Conservation (phyloP, 2,329 filamentous ascomycete species). For the Cadophora sp. region DNA sequence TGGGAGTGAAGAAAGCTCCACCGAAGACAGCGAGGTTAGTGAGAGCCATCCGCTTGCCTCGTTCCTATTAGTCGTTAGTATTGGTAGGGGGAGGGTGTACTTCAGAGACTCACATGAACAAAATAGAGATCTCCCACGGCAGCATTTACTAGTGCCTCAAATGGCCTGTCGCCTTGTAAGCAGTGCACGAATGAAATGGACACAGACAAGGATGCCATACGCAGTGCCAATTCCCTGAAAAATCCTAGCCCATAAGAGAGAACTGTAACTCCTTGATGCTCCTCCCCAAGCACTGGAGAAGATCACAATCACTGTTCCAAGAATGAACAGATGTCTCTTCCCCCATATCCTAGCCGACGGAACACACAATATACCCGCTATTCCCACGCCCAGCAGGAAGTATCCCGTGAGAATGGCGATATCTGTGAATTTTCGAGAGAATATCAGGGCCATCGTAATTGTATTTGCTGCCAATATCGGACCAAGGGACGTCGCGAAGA, state of each 20-base stretch:
- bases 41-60: slow-evolving; percentile 87
- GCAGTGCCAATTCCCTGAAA: slow-evolving; percentile 87
- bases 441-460: slow-evolving; percentile 74
- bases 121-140: slow-evolving; percentile 90
- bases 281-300: slow-evolving; percentile 79
- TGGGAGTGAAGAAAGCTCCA: slow-evolving; percentile 79
- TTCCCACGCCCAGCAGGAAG: slow-evolving; percentile 81
- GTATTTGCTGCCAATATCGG: slow-evolving; percentile 91
- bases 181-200: not conserved
- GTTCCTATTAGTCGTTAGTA: slow-evolving; percentile 56
- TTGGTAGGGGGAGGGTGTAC: not conserved
- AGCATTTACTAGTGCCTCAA: slow-evolving; percentile 88
- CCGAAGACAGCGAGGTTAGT: slow-evolving; percentile 74
- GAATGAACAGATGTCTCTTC: slow-evolving; percentile 85
- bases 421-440: slow-evolving; percentile 70
- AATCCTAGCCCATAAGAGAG: slow-evolving; percentile 78
- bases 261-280: slow-evolving; percentile 70
- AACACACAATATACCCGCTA: slow-evolving; percentile 84
- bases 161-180: slow-evolving; percentile 56
- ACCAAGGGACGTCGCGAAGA: slow-evolving; percentile 84
- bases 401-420: slow-evolving; percentile 87
- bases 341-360: slow-evolving; percentile 90
- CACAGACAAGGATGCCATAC: not conserved
- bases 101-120: slow-evolving; percentile 71
- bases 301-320: slow-evolving; percentile 78